Evolutionary conservation across 2,329 filamentous ascomycete species (phyloP), one percentile per base, ranked within the genome.

Genomic region (Orbilia brochopaga): DNA sequence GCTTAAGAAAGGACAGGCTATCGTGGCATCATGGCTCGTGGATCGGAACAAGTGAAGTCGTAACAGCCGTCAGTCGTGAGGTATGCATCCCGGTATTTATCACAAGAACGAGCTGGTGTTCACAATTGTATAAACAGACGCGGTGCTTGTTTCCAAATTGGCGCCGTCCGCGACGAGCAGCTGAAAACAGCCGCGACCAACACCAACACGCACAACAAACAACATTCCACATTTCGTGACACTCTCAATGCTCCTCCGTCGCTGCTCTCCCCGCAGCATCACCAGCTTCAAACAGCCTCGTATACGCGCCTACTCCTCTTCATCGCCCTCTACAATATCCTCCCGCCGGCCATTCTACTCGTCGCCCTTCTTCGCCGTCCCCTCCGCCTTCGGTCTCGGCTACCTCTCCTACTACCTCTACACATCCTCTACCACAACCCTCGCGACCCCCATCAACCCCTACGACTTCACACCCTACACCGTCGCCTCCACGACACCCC

Each of bases 391-490:
- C 50, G 75, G 79, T 81, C 80, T 87, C 85, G 32, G 85, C 84
- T 6, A 83, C 83, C 24, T 63, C 19, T 65, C 62, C 21, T 75
- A 75, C 53, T 32, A 7, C n/a, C n/a, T n/a, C n/a, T n/a, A 4
- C 61, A 52, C 19, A 53, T 53, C n/a, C 24, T 48, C 46, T 37
- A 65, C 40, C 5, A 17, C 52, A n/a, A 37, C 62, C 2, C 37
- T 52, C 3, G 30, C 79, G 24, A 76, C 1, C 84, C 85, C 37
- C 85, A 83, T 91, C 69, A 87, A 90, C 79, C 79, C 81, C 13
- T 80, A 82, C 63, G 83, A 81, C 23, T 92, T 91, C 79, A 84
- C 84, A 37, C 84, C 85, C 1, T 92, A 90, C 80, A 85, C 82
- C 24, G 84, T 94, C 73, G 81, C 84, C 15, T 79, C 82, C 24